Evolutionary conservation across 1,284 basidiomycete species (phyloP), one percentile per base, ranked within the genome.

Genomic region (Heterobasidion annosum): DNA sequence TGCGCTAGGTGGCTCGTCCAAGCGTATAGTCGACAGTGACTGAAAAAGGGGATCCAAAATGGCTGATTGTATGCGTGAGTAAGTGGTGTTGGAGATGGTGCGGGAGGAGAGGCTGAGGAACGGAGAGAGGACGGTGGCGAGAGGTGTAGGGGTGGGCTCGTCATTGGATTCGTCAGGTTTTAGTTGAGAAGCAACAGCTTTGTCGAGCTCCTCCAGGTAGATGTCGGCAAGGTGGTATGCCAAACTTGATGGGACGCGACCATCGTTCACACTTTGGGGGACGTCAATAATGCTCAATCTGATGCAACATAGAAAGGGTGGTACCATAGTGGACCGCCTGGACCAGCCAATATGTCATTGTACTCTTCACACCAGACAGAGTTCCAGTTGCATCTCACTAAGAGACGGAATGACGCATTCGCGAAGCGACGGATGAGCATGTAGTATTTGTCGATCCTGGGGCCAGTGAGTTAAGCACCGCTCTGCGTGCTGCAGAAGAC

Each of bases 401-500:
- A 75, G 13, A 98, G 76, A 37, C 85, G 74, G 69, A 98, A 95
- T 0, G 88, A 83, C 0, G 88, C 89, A 61, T 93, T 89, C 48
- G 93, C 76, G 64, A 94, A 98, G 56, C 90, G 78, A 52, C 96
- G 79, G 57, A 98, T 85, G 51, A 99, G 85, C 81, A 98, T 84
- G 67, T 96, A 95, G 69, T 92, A 99, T 69, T 99, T 99, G 79
- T 98, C 94, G 67, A 97, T 86, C 62, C 93, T 95, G 65, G 8
- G 33, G n/a, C 8, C 37, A 43, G 15, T 2, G 18, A 25, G 45
- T 42, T 44, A 42, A 32, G 50, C 42, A 49, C 47, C 40, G 40
- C 43, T 25, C 15, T 10, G 25, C 34, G 44, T 44, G 48, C 16
- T 33, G 56, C 13, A 53, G n/a, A 35, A 13, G n/a, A 64, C 73